phyloP scores from a whole-genome alignment of 139 green algal species.

The Coelastrella sp. region DNA sequence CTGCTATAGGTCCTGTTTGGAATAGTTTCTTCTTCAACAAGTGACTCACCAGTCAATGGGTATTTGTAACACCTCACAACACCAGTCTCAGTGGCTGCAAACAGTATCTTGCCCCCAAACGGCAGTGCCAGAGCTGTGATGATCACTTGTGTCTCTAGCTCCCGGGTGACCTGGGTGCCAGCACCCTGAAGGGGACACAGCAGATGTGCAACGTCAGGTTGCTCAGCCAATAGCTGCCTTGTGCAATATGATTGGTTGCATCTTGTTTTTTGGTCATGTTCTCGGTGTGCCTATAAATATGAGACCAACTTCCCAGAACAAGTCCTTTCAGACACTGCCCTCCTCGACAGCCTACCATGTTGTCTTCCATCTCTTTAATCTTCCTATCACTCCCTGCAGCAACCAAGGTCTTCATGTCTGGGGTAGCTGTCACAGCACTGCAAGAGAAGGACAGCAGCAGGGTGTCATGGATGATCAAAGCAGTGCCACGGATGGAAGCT shows the following conservation, averaged over 20 bases:
- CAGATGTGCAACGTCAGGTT: not conserved
- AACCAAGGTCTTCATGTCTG: conserved; percentile 74
- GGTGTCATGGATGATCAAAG: not conserved
- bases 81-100: conserved; percentile 82
- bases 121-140: conserved; percentile 46
- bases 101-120: conserved; percentile 69
- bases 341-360: conserved; percentile 23
- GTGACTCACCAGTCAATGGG: conserved; percentile 37
- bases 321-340: too few species aligned
- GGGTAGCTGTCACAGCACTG: conserved; percentile 61
- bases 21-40: not conserved
- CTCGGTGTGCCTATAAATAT: too few species aligned
- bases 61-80: conserved; percentile 85
- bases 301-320: too few species aligned
- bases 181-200: conserved; percentile 43
- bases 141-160: conserved; percentile 72
- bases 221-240: too few species aligned
- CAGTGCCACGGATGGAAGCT: too few species aligned
- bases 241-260: too few species aligned
- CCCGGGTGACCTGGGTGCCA: conserved; percentile 78
- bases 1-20: not conserved
- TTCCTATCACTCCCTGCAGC: conserved; percentile 77
- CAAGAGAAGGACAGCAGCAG: not conserved
- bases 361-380: conserved; percentile 91
- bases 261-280: too few species aligned